phyloP scores from a whole-genome alignment of 768 basidiomycete genomes.

The Pulveroboletus sp. region DNA sequence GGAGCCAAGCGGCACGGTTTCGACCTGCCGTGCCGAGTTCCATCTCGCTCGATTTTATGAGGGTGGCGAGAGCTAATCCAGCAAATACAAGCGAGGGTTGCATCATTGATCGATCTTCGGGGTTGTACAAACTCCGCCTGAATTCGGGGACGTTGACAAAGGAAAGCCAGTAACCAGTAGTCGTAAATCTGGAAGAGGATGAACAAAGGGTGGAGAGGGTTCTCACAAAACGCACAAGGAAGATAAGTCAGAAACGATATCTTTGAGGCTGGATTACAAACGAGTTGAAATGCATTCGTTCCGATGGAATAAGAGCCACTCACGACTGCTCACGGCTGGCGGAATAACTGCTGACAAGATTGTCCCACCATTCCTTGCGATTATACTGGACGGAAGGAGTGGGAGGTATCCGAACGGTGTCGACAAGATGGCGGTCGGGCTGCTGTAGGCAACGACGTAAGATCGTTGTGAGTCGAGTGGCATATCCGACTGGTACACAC shows the following conservation, averaged over 20 bases:
- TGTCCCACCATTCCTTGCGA: constrained; percentile 45
- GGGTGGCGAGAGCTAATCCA: constrained; percentile 61
- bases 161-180: constrained; percentile 61
- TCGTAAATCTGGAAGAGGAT: constrained; percentile 46
- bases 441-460: constrained; percentile 20
- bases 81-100: constrained; percentile 71
- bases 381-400: constrained; percentile 31
- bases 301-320: constrained; percentile 5
- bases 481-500: constrained; percentile 16
- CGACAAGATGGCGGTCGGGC: constrained; percentile 22
- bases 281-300: constrained; percentile 1
- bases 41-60: constrained; percentile 69
- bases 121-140: constrained; percentile 45
- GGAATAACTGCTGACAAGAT: constrained; percentile 40
- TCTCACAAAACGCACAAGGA: constrained; percentile 40
- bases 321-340: constrained; percentile 41
- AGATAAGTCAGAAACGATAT: constrained; percentile 46
- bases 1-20: constrained; percentile 51
- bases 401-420: constrained; percentile 26
- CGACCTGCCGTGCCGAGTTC: constrained; percentile 54
- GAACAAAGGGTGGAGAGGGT: constrained; percentile 2
- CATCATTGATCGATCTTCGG: constrained; percentile 49
- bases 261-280: constrained; percentile 36
- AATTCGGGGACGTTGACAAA: constrained; percentile 61
- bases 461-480: neutral